Conservation (phyloP, 2,329 filamentous ascomycete species). For the Phaeosphaeriaceae sp. region DNA sequence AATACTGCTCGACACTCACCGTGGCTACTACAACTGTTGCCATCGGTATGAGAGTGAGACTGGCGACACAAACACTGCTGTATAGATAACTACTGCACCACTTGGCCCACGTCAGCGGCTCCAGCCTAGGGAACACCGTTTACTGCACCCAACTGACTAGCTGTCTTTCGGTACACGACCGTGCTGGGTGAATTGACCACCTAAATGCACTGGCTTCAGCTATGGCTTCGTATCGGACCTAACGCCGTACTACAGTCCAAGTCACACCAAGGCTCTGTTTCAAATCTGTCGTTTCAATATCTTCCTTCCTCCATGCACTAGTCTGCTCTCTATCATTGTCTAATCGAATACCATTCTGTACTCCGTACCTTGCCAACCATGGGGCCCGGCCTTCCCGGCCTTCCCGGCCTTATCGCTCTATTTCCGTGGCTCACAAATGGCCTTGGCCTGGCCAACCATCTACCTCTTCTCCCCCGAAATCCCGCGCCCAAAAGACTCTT, state of each 20-base stretch:
- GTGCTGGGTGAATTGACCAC: background rate
- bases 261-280: too few species aligned
- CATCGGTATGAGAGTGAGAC: too few species aligned
- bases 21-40: too few species aligned
- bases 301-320: background rate
- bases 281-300: too few species aligned
- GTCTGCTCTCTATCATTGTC: constrained; percentile 7
- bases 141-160: background rate
- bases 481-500: background rate
- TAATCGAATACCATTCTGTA: too few species aligned
- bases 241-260: too few species aligned
- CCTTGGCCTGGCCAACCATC: constrained; percentile 13
- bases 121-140: background rate
- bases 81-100: background rate
- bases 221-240: too few species aligned
- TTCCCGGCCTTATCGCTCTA: constrained; percentile 19
- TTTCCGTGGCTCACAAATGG: background rate
- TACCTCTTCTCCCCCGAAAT: constrained; percentile 4
- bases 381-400: too few species aligned
- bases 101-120: constrained; percentile 17
- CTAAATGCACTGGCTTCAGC: background rate
- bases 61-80: too few species aligned
- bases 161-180: background rate
- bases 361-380: too few species aligned
- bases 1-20: too few species aligned